Conservation (phyloP, 371 early-diverging fungal genomes). For the Saksenaea vasiformis region DNA sequence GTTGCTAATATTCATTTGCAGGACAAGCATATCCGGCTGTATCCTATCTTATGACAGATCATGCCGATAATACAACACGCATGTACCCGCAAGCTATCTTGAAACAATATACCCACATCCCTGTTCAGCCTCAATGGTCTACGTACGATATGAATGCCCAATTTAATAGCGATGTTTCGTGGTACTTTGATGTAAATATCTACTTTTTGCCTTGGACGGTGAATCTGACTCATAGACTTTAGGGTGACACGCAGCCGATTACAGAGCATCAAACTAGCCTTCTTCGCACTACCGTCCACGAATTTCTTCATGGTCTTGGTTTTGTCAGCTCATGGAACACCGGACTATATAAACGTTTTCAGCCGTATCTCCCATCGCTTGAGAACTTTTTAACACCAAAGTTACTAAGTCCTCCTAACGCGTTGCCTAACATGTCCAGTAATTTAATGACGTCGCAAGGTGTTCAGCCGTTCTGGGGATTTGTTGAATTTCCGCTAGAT, state of each 20-base stretch:
- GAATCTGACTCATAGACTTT: neutral
- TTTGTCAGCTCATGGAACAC: slow-evolving; percentile 61
- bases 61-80: slow-evolving; percentile 38
- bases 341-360: slow-evolving; percentile 22
- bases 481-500: slow-evolving; percentile 50
- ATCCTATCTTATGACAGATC: slow-evolving; percentile 44
- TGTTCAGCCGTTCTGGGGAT: slow-evolving; percentile 46
- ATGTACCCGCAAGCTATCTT: slow-evolving; percentile 70
- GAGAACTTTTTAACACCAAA: slow-evolving; percentile 27
- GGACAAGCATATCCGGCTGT: slow-evolving; percentile 48
- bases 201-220: neutral
- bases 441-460: slow-evolving; percentile 9
- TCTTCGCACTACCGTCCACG: slow-evolving; percentile 59
- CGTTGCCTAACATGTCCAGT: slow-evolving; percentile 6
- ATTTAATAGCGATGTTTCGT: slow-evolving; percentile 61
- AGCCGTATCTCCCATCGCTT: slow-evolving; percentile 20
- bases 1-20: neutral
- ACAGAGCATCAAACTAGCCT: slow-evolving; percentile 41
- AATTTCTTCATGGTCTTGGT: slow-evolving; percentile 69
- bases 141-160: slow-evolving; percentile 59
- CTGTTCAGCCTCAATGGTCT: slow-evolving; percentile 28
- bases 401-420: slow-evolving; percentile 24
- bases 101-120: slow-evolving; percentile 53
- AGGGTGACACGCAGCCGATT: slow-evolving; percentile 18
- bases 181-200: slow-evolving; percentile 41